Base-by-base conservation (phyloP, 164 flowering plant genomes). In the Nelumbo lutea region DNA sequence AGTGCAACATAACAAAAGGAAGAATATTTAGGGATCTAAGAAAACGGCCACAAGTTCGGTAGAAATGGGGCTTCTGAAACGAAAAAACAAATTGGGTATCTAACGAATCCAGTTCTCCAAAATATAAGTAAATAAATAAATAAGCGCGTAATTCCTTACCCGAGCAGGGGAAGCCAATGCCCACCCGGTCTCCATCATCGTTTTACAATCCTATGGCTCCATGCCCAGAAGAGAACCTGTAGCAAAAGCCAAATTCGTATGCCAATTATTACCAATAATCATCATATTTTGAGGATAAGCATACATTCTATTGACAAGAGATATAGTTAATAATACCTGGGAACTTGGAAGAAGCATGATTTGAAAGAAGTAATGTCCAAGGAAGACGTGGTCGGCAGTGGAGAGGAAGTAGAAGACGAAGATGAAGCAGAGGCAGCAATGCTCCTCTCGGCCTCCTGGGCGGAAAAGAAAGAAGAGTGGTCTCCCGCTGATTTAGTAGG, bases 311-410 rank as follows among this genome's bases (percentile, higher is more conserved):
- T 10, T 27, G 15, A 52, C 43, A 13, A 42, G 47, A 0, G 39
- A 38, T n/a, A 68, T 11, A 0, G 42, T 42, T 9, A 60, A 45
- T 13, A 10, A 43, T 75, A 88, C 96, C 96, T 87, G 47, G 96
- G 93, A 70, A 87, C 69, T 77, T 86, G 96, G 76, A 90, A 87
- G 80, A 84, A 86, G 65, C 88, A 88, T 11, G 98, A 84, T 58
- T 88, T 90, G 77, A 84, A 81, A 57, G 97, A 79, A 68, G 90
- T 83, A 81, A 84, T 73, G 70, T 84, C 90, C 52, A 88, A 65
- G 14, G 96, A 47, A 40, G 90, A 75, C 57, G 79, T 65, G 11
- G 88, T 82, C 3, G 87, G 84, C 55, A 79, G 65, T 60, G 85
- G 48, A 3, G 85, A 59, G 1, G 86, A 71, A 55, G 85, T 62